Evolutionary conservation across 2,329 filamentous ascomycete species (phyloP), one percentile per base, ranked within the genome.

Genomic region (Botrytis medusae): DNA sequence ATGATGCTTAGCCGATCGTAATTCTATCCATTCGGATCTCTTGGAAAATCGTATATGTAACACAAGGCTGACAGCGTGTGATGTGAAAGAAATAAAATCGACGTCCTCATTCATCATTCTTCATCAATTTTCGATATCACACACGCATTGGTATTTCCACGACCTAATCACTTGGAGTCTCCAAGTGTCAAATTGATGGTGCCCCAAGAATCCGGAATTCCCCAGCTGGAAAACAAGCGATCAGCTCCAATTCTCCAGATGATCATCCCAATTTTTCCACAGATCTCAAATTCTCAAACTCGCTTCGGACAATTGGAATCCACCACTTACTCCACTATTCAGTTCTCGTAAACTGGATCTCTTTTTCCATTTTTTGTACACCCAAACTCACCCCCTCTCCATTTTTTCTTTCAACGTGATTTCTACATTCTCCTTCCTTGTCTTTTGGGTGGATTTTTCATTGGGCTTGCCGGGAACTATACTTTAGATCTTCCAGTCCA

Each of bases 241-340:
- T 54, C 64, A 40, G 68, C 68, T 71, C 69, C 57, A 54, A 68
- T 54, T 44, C 69, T 71, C 69, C 69, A 71, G 69, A 71, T 71
- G 69, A 71, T 62, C 68, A 70, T 29, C 40, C 25, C 54, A 62
- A 70, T n/a, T 62, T 62, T 70, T 70, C 57, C 29, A 34, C 25
- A 70, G 22, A 48, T 62, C 68, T 51, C 51, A 29, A 16, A 18
- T 54, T 54, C 51, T 54, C 68, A 61, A 48, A 70, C 40, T 42
- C 40, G 29, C 37, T 46, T 48, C 40, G 32, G 32, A 16, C 34
- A 44, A 44, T 54, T 54, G 51, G 1, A 29, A 29, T 54, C 51
- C 51, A 29, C 51, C 25, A 54, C 51, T 44, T 16, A 44, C 42
- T 54, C n/a, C 51, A 54, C 51, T 29, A 54, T 69, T n/a, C 29